Conservation (phyloP, 129 eudicot genomes). For the Helianthus annuus region HanXRQr2.0-SUNRISE NC_035440.2:27109119-27109618, state of each 20-base stretch:
- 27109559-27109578: too few relatives aligned
- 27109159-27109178: conserved; percentile 85
- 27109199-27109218: conserved; percentile 96
- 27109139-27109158: conserved; percentile 71
- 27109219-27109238: conserved; percentile 97
- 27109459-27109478: too few relatives aligned
- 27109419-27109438: too few relatives aligned
- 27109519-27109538: too few relatives aligned
- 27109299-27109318: conserved; percentile 88
- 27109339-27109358: conserved; percentile 92
- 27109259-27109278: conserved; percentile 90
- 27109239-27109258: conserved; percentile 89
- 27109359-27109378: conserved; percentile 79
- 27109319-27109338: conserved; percentile 86
- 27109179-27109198: conserved; percentile 88
- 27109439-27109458: too few relatives aligned
- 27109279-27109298: conserved; percentile 74
- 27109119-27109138: conserved; percentile 88
- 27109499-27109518: too few relatives aligned
- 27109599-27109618: too few relatives aligned
- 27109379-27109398: conserved; percentile 72
- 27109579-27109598: too few relatives aligned
- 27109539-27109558: too few relatives aligned
- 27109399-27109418: too few relatives aligned
- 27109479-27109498: too few relatives aligned